These are phyloP conservation scores for Luzula sylvatica DNA, from an alignment of 176 grass and related monocot species.

Conservation along the genomic window DNA sequence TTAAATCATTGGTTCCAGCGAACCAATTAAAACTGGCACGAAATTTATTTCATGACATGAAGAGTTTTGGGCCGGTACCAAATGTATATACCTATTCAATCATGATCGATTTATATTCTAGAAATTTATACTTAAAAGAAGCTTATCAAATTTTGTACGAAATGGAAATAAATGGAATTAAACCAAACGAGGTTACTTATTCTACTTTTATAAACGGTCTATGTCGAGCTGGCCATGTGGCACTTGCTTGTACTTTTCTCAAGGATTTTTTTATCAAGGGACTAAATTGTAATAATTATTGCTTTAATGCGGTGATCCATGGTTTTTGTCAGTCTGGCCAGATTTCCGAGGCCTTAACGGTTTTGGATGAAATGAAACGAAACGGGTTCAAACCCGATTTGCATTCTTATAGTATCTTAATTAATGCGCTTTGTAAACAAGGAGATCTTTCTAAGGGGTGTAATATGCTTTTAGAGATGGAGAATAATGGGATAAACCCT, in stretches of 20 bases:
- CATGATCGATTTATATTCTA: slow-evolving; percentile 48
- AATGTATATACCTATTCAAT: slow-evolving; percentile 58
- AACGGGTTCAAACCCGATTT: slow-evolving; percentile 30
- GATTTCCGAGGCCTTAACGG: slow-evolving; percentile 23
- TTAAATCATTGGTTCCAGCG: slow-evolving; percentile 39
- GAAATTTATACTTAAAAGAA: slow-evolving; percentile 35
- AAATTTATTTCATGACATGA: slow-evolving; percentile 63
- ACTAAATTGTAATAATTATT: slow-evolving; percentile 35
- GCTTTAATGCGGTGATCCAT: slow-evolving; percentile 55
- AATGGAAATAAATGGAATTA: slow-evolving; percentile 33
- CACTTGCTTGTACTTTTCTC: slow-evolving; percentile 45
- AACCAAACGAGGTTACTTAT: slow-evolving; percentile 46
- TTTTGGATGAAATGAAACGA: slow-evolving; percentile 44
- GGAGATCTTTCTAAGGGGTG: slow-evolving; percentile 26
- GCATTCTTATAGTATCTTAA: slow-evolving; percentile 44
- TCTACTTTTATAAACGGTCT: slow-evolving; percentile 38
- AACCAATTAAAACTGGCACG: slow-evolving; percentile 29
- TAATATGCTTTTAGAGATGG: slow-evolving; percentile 40
- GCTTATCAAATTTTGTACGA: slow-evolving; percentile 46
- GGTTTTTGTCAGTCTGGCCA: slow-evolving; percentile 47
- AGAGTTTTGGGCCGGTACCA: slow-evolving; percentile 31
- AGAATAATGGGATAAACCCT: slow-evolving; percentile 40
- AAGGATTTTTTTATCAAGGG: slow-evolving; percentile 24
- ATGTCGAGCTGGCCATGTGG: slow-evolving; percentile 26
- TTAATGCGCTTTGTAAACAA: slow-evolving; percentile 52